Percentiles rank a stretch among this genome's conserved stretches.
These are phyloP conservation scores for Chaetomium olivaceum DNA, from an alignment of 2,329 filamentous ascomycete species.

Conservation along the genomic window DNA sequence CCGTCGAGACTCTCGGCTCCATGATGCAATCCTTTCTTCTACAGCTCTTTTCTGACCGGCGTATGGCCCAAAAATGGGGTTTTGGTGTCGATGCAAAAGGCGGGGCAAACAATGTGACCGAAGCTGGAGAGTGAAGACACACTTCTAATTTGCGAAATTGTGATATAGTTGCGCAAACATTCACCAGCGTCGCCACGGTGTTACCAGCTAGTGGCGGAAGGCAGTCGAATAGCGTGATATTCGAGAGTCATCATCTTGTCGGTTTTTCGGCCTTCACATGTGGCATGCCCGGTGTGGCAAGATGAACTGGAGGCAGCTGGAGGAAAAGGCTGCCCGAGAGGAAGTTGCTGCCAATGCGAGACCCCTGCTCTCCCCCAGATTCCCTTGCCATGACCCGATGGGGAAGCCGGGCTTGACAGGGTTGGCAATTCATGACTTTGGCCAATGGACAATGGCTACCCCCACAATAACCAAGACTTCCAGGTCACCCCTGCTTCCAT, in stretches of 20 bases:
- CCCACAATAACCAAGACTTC: constrained; percentile 11
- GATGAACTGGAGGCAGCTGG: not conserved
- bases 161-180: not conserved
- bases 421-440: not conserved
- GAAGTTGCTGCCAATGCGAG: constrained; percentile 13
- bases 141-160: not conserved
- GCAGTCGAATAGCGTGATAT: not conserved
- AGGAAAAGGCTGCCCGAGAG: not conserved
- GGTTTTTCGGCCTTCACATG: not conserved
- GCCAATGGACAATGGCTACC: constrained; percentile 24
- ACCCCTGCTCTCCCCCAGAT: constrained; percentile 32
- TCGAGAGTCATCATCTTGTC: not conserved
- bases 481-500: constrained; percentile 21
- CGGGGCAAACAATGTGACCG: not conserved
- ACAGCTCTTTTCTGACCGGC: not conserved
- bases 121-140: not conserved
- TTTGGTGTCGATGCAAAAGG: not conserved
- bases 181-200: not conserved
- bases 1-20: not conserved
- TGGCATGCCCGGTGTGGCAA: too few relatives aligned
- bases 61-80: not conserved
- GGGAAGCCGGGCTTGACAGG: constrained; percentile 20
- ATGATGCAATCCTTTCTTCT: not conserved
- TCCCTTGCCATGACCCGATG: constrained; percentile 21
- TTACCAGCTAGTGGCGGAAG: not conserved